A percentile compares a stretch with the other conserved stretches of the same genome.
phyloP scores from a whole-genome alignment of 2,329 filamentous ascomycete genomes.

The Diaporthe amygdali region DNA sequence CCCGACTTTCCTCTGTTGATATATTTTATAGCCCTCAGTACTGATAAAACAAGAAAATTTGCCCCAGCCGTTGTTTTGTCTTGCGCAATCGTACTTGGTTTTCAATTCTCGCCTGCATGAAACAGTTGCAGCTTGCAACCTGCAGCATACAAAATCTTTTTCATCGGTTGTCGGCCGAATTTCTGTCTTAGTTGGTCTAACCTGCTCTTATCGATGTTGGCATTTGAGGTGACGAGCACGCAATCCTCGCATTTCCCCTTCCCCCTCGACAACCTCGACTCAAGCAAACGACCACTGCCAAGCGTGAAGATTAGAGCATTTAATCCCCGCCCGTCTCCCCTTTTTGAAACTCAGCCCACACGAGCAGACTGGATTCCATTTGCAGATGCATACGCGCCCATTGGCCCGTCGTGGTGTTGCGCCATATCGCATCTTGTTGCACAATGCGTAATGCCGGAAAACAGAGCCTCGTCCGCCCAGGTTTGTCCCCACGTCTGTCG shows the following conservation, averaged over 20 bases:
- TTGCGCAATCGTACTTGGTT: not conserved
- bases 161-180: not conserved
- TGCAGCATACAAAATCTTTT: not conserved
- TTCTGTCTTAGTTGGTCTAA: slow-evolving; percentile 2
- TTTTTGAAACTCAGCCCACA: slow-evolving; percentile 4
- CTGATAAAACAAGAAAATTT: slow-evolving; percentile 6
- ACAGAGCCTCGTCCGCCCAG: not conserved
- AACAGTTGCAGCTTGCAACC: not conserved
- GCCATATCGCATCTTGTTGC: slow-evolving; percentile 26
- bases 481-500: not conserved
- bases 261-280: not conserved
- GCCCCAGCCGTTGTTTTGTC: not conserved
- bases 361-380: slow-evolving; percentile 13
- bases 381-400: not conserved
- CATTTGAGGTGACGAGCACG: slow-evolving; percentile 22
- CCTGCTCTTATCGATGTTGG: slow-evolving; percentile 23
- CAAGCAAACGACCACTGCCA: not conserved
- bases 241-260: slow-evolving; percentile 5
- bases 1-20: slow-evolving; percentile 15
- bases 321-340: not conserved
- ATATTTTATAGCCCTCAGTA: slow-evolving; percentile 11
- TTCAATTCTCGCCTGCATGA: not conserved
- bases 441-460: slow-evolving; percentile 19
- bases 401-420: slow-evolving; percentile 16
- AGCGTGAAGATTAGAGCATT: not conserved